phyloP scores from a whole-genome alignment of 768 basidiomycete genomes.

The Russula abietina region DNA sequence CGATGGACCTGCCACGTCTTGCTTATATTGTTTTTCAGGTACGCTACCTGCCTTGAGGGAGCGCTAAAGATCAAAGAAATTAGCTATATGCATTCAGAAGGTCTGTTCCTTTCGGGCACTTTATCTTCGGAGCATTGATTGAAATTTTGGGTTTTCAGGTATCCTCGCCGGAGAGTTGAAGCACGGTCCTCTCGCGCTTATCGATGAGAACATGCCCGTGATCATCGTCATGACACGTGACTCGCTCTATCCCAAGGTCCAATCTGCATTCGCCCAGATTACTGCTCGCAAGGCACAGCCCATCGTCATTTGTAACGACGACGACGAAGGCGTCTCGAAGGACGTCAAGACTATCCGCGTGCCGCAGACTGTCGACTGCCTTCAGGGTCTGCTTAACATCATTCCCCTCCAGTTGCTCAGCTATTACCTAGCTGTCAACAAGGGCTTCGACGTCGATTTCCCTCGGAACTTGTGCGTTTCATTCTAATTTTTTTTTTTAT shows the following conservation, averaged over 20 bases:
- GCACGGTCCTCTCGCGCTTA: slow-evolving; percentile 94
- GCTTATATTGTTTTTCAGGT: slow-evolving; percentile 35
- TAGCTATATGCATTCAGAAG: slow-evolving; percentile 84
- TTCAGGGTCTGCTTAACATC: slow-evolving; percentile 95
- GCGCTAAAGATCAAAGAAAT: slow-evolving; percentile 99
- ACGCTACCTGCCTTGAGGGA: slow-evolving; percentile 96
- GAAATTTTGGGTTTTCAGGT: slow-evolving; percentile 39
- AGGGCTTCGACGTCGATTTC: slow-evolving; percentile 98
- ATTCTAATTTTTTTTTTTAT: neutral
- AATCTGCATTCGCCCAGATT: slow-evolving; percentile 93
- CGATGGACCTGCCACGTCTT: neutral
- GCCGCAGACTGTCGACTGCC: slow-evolving; percentile 87
- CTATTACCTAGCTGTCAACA: slow-evolving; percentile 93
- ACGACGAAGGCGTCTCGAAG: slow-evolving; percentile 70
- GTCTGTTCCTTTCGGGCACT: slow-evolving; percentile 36
- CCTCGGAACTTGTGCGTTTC: slow-evolving; percentile 85
- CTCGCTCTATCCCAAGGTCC: slow-evolving; percentile 96
- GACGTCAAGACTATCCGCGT: slow-evolving; percentile 87
- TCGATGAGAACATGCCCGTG: slow-evolving; percentile 98
- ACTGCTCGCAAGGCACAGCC: slow-evolving; percentile 95
- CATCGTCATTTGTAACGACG: slow-evolving; percentile 93
- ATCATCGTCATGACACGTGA: slow-evolving; percentile 99
- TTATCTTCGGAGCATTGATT: neutral
- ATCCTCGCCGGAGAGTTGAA: slow-evolving; percentile 98
- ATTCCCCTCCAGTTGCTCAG: slow-evolving; percentile 93